Base-by-base conservation (phyloP, 1,284 basidiomycete genomes). In the Grifola frondosa region DNA sequence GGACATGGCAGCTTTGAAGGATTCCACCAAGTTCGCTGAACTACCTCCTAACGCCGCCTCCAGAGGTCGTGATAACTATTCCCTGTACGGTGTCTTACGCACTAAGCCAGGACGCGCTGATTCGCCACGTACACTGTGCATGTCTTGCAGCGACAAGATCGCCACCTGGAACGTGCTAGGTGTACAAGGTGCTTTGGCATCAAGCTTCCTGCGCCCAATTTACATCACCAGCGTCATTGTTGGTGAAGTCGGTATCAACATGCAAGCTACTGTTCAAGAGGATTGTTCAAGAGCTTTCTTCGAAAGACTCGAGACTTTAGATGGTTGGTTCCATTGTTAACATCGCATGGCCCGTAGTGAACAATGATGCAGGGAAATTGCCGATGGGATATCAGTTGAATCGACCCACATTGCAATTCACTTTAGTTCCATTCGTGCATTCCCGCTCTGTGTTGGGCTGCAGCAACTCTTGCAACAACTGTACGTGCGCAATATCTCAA, bases 121-220 rank as follows among this genome's bases (percentile, higher is more conserved):
- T 60, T 85, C 89, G 0, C 83, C 83, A 0, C 80, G 84, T 0
- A 90, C 92, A 1, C 64, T 77, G 1, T 91, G 78, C 52, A 88
- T 95, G 80, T 88, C 88, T 0, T 96, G 93, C 64, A 91, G 87
- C 52, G 93, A 97, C 65, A 97, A 97, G 66, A 84, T 97, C 31
- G 89, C 90, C 0, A 65, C 74, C 1, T 97, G 91, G 90, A 78
- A 71, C 48, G 78, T 85, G 0, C 65, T 91, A 2, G 93, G 93
- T 0, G 69, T 94, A n/a, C 91, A 94, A 60, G 93, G 93, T 3
- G 84, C 85, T 0, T 65, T 95, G 32, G 74, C 78, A 2, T 75
- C 81, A 0, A 61, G 58, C 1, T 61, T 88, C 19, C 63, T 91
- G 13, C 50, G 62, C 2, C 86, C 88, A 0, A 43, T 94, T 3